These are phyloP conservation scores for Wolfiporia cocos DNA, from an alignment of 1,284 basidiomycete genomes.

Conservation along the genomic window DNA sequence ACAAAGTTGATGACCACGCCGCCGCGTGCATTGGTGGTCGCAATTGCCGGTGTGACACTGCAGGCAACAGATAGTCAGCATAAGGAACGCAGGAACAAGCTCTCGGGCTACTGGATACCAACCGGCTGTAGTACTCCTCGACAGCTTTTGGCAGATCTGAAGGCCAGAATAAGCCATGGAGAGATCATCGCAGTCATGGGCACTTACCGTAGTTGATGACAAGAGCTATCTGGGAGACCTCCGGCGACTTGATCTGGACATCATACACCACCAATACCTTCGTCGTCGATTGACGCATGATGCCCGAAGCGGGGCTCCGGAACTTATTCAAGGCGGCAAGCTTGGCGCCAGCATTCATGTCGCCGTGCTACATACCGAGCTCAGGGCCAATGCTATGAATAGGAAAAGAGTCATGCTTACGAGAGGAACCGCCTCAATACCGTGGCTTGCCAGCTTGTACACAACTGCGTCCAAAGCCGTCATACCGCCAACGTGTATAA, in stretches of 20 bases:
- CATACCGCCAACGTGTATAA: constrained; percentile 88
- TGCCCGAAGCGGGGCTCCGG: constrained; percentile 45
- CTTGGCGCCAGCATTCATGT: constrained; percentile 81
- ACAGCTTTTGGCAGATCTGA: constrained; percentile 90
- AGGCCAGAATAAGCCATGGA: too few species aligned
- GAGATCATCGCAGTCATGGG: too few species aligned
- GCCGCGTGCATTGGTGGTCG: constrained; percentile 73
- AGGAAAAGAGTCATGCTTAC: constrained; percentile 39
- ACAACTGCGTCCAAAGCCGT: constrained; percentile 80
- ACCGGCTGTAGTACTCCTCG: constrained; percentile 94
- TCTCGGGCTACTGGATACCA: constrained; percentile 14
- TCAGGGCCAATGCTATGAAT: background rate
- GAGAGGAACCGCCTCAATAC: constrained; percentile 80
- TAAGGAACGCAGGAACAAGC: background rate
- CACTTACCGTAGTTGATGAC: constrained; percentile 84
- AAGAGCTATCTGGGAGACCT: constrained; percentile 85
- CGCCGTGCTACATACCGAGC: constrained; percentile 54
- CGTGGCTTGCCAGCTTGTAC: constrained; percentile 82
- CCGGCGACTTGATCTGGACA: constrained; percentile 83
- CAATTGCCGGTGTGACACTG: constrained; percentile 78
- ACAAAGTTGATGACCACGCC: constrained; percentile 94
- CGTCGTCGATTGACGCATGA: constrained; percentile 54
- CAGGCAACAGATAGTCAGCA: constrained; percentile 8
- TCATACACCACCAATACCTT: constrained; percentile 90
- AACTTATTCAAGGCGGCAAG: constrained; percentile 80